Base-by-base conservation (phyloP, 2,329 filamentous ascomycete genomes). In the Cytospora piceicola region DNA sequence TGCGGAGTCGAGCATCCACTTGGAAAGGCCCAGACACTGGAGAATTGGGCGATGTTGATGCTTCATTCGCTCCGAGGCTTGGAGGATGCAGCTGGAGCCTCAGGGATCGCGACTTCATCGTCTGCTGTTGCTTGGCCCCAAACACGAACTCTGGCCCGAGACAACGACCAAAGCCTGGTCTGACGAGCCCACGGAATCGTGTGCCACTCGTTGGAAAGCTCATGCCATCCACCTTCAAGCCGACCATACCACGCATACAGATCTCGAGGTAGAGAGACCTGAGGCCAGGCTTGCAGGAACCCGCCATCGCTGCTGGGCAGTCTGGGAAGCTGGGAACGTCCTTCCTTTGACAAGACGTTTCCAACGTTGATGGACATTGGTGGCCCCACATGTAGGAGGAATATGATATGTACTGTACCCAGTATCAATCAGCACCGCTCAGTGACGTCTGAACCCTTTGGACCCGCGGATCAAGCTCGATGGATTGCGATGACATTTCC, bases 1-100 rank as follows among this genome's bases (percentile, higher is more conserved):
- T 65, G 66, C 66, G 66, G 66, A 67, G 66, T 65, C 65, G 24
- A 63, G 63, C 51, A 56, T 59, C 66, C 66, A 67, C 66, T 63
- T 66, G 55, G 66, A 66, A 63, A 63, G 66, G 66, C 66, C 66
- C 66, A 67, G 66, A 67, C 66, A 66, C 63, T 61, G 55, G 53
- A 55, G 53, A 57, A 61, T 66, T 59, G 63, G 59, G 62, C 59
- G 66, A 65, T 54, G 34, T 29, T 42, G 4, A 64, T 60, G 55
- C 52, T 63, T 58, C 53, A 63, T 63, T 63, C 61, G 61, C 61
- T 63, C 52, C 60, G 29, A 57, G 39, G n/a, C 53, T 51, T 39
- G 61, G 54, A 32, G 39, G 46, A 46, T 63, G 61, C 61, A 58
- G 49, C 30, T 63, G 53, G 61, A 51, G 61, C 53, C 53, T 57